Evolutionary conservation across 169 alveolate species (phyloP).

Genomic region (Plasmodium gallinaceum): DNA sequence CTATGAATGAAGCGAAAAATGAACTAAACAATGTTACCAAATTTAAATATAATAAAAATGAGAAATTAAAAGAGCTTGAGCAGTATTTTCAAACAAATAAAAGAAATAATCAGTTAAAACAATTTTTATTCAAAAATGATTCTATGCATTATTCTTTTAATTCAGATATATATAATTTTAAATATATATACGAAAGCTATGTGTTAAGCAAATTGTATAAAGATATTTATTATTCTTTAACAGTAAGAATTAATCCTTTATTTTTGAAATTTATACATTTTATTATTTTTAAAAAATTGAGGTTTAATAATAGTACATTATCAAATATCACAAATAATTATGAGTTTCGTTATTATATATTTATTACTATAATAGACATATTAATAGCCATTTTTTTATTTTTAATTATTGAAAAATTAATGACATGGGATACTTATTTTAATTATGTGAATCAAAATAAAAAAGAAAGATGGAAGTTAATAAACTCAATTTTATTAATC

Average conservation of each 20-base stretch:
- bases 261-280: slow-evolving; percentile 26
- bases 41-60: background rate
- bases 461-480: slow-evolving; percentile 27
- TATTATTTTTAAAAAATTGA: slow-evolving; percentile 10
- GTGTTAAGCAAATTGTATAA: slow-evolving; percentile 13
- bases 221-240: slow-evolving; percentile 27
- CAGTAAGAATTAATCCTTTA: slow-evolving; percentile 36
- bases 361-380: slow-evolving; percentile 33
- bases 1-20: background rate
- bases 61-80: slow-evolving; percentile 7
- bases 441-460: slow-evolving; percentile 2
- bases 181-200: slow-evolving; percentile 64
- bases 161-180: slow-evolving; percentile 56
- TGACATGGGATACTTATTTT: slow-evolving; percentile 23
- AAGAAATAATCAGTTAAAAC: slow-evolving; percentile 15
- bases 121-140: slow-evolving; percentile 39
- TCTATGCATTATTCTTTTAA: slow-evolving; percentile 65
- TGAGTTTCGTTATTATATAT: slow-evolving; percentile 33
- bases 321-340: background rate
- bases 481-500: slow-evolving; percentile 29
- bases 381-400: slow-evolving; percentile 44
- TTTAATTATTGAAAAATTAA: slow-evolving; percentile 24
- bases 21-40: background rate
- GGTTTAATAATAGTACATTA: background rate
- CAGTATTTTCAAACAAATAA: slow-evolving; percentile 41